Base-by-base conservation (phyloP, 2,329 filamentous ascomycete species). In the Apiospora hydei region DNA sequence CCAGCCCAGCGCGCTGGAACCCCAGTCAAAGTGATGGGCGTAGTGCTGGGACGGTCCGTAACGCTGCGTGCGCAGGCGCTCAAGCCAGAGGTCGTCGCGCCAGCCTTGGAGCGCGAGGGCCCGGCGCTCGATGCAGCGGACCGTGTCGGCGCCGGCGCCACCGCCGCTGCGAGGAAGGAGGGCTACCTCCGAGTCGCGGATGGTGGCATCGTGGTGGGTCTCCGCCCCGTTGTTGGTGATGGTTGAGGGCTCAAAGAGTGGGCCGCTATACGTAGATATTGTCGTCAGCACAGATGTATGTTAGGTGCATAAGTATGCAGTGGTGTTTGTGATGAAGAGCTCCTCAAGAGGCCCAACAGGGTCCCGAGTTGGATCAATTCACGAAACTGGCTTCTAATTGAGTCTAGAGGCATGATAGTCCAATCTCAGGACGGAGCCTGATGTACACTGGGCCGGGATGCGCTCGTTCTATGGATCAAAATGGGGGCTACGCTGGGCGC, bases 1-100 rank as follows among this genome's bases (percentile, higher is more conserved):
- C 83, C 82, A 83, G 72, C 82, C 84, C 66, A 84, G 86, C 74
- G 85, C 84, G 73, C 87, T 87, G 41, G 87, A 81, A 69, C 83
- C 86, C 86, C 86, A 89, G 81, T 89, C 87, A 74, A 86, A 88
- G 77, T 89, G 87, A 72, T 88, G 86, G 57, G 79, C 80, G 77
- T 89, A 89, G 78, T 88, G 87, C 1, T 86, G 86, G 6, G 81
- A 82, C 1, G 82, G 78, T 10, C 76, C 77, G 75, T 89, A 89
- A 41, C 84, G 82, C 80, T 89, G 87, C 34, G 86, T 86, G 46
- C 87, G 84, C 69, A 88, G 80, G 4, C 86, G 82, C 77, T 89
- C 87, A 74, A 88, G 76, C 85, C 85, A 89, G 21, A 87, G 78
- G 70, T 88, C 85, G 51, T 83, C 80, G n/a, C 84, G 83, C 86